These are phyloP conservation scores for Pleoardoris graminearum DNA, from an alignment of 2,329 filamentous ascomycete species.

Conservation along the genomic window DNA sequence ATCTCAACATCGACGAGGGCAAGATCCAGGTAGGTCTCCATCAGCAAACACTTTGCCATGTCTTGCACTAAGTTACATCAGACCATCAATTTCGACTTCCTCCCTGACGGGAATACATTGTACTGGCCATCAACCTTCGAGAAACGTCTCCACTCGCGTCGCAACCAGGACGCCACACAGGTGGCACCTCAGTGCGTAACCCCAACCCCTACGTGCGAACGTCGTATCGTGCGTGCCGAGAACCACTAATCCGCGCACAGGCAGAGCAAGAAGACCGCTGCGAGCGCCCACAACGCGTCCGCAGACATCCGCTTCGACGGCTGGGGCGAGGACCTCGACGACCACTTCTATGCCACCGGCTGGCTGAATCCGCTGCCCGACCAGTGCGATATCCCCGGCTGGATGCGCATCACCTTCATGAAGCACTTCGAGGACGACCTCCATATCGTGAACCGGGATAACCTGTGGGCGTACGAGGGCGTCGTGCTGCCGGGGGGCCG, in stretches of 20 bases:
- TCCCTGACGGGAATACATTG: constrained; percentile 18
- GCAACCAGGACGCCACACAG: constrained; percentile 15
- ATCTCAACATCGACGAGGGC: constrained; percentile 37
- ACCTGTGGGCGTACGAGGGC: constrained; percentile 55
- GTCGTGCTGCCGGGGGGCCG: constrained; percentile 53
- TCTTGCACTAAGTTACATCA: constrained; percentile 23
- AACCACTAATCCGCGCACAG: constrained; percentile 3
- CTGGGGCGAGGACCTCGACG: constrained; percentile 43
- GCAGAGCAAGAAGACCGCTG: constrained; percentile 15
- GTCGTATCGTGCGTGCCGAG: neutral
- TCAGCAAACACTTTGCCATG: neutral
- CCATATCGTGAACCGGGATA: constrained; percentile 34
- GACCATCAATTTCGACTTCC: constrained; percentile 41
- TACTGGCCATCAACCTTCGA: constrained; percentile 49
- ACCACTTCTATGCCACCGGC: constrained; percentile 45
- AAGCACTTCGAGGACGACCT: constrained; percentile 51
- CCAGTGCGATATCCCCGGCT: constrained; percentile 55
- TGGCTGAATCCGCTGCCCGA: constrained; percentile 55
- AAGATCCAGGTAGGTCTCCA: constrained; percentile 31
- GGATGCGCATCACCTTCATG: constrained; percentile 59
- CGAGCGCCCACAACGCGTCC: constrained; percentile 6
- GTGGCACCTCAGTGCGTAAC: constrained; percentile 37
- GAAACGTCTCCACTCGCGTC: constrained; percentile 42
- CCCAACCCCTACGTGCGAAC: too few relatives aligned
- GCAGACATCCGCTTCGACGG: constrained; percentile 44